phyloP scores from a whole-genome alignment of 495 filamentous ascomycete genomes.

The Aspergillus saccharolyticus region DNA sequence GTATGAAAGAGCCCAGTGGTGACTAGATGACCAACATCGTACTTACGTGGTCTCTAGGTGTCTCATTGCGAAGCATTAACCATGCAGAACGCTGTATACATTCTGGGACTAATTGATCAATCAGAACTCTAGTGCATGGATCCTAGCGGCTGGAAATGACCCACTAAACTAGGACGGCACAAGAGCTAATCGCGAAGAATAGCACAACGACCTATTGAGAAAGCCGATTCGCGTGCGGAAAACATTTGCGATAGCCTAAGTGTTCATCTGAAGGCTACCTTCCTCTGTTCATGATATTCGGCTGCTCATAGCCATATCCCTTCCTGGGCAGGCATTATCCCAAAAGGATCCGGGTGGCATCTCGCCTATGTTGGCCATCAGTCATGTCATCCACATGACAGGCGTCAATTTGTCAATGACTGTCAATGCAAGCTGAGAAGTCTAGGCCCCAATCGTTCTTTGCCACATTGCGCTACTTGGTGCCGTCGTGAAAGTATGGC shows the following conservation, averaged over 20 bases:
- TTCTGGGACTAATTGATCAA: neutral
- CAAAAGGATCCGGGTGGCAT: neutral
- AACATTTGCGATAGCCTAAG: conserved; percentile 5
- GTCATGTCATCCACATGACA: conserved; percentile 7
- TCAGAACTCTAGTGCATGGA: neutral
- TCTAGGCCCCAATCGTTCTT: conserved; percentile 4
- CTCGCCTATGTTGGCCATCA: neutral
- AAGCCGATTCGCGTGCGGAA: neutral
- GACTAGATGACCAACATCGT: neutral
- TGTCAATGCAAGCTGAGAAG: conserved; percentile 1
- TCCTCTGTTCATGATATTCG: neutral
- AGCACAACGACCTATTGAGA: neutral
- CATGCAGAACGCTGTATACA: neutral
- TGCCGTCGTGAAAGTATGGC: neutral
- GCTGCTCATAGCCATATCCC: neutral
- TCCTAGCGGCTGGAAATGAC: neutral
- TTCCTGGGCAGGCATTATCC: neutral
- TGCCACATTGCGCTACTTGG: conserved; percentile 1
- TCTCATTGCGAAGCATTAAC: neutral
- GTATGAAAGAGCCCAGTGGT: neutral
- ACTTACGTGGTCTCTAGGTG: neutral
- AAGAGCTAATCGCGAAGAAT: neutral
- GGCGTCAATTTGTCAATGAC: conserved; percentile 8
- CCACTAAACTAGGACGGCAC: neutral
- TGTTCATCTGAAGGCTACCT: neutral